A percentile compares a stretch with the other conserved stretches of the same genome.
phyloP scores from a whole-genome alignment of 192 early-diverging fungal genomes.

The Coemansia erecta region DNA sequence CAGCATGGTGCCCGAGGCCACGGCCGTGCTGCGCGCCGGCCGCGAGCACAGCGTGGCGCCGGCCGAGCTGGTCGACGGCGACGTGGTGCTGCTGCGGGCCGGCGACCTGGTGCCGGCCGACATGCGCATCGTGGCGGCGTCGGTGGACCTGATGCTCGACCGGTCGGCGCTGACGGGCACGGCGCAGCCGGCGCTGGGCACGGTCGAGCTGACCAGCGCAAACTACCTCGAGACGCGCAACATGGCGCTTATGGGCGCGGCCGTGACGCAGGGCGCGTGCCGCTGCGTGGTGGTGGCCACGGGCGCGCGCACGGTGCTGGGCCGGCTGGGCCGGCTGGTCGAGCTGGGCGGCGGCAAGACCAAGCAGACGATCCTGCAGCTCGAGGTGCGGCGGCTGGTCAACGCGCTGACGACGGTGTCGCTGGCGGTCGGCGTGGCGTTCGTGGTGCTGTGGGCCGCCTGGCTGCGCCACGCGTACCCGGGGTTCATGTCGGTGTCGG shows the following conservation, averaged over 20 bases:
- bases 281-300: slow-evolving; percentile 73
- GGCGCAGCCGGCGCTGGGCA: slow-evolving; percentile 62
- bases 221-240: slow-evolving; percentile 80
- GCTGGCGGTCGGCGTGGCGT: slow-evolving; percentile 49
- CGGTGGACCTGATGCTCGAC: slow-evolving; percentile 72
- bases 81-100: slow-evolving; percentile 63
- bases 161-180: slow-evolving; percentile 78
- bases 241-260: slow-evolving; percentile 73
- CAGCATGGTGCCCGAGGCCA: slow-evolving; percentile 64
- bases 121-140: slow-evolving; percentile 61
- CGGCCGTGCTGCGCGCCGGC: slow-evolving; percentile 71
- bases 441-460: slow-evolving; percentile 54
- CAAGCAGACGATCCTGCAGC: slow-evolving; percentile 62
- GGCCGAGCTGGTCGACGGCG: slow-evolving; percentile 67
- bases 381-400: slow-evolving; percentile 74
- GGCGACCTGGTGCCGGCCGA: slow-evolving; percentile 82
- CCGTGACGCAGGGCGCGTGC: slow-evolving; percentile 70
- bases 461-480: slow-evolving; percentile 60
- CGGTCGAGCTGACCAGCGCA: slow-evolving; percentile 62
- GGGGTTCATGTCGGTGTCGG: slow-evolving; percentile 56
- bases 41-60: slow-evolving; percentile 47
- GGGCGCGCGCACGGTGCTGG: slow-evolving; percentile 78
- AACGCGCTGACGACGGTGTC: slow-evolving; percentile 63
- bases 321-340: slow-evolving; percentile 66
- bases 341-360: slow-evolving; percentile 5